Percentiles rank a stretch among this genome's conserved stretches.
phyloP scores from a whole-genome alignment of 2,329 filamentous ascomycete species.

The Fusarium phyllophilum region DNA sequence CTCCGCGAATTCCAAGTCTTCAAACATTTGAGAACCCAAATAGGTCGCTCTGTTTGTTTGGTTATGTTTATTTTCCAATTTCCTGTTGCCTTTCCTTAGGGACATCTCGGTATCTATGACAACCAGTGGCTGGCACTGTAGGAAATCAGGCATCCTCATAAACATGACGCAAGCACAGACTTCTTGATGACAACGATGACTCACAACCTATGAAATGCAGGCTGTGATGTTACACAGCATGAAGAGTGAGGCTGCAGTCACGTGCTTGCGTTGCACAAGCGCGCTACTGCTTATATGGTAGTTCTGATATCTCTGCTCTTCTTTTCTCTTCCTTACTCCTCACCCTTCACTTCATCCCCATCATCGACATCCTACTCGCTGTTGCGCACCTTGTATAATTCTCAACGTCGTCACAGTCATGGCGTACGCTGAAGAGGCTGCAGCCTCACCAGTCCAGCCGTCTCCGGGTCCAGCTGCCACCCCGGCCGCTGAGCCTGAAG shows the following conservation, averaged over 20 bases:
- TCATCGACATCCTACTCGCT: background rate
- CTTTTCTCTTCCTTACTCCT: background rate
- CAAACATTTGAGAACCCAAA: too few species aligned
- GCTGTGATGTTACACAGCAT: background rate
- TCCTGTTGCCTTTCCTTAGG: background rate
- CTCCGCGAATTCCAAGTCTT: background rate
- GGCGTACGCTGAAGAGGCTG: background rate
- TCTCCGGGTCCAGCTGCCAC: background rate
- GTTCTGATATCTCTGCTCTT: background rate
- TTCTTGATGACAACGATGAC: background rate
- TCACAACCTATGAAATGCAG: background rate
- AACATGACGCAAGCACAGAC: background rate
- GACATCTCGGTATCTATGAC: background rate
- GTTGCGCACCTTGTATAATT: rapidly evolving
- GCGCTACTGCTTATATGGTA: background rate
- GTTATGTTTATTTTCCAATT: background rate
- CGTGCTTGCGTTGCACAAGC: background rate
- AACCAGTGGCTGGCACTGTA: background rate
- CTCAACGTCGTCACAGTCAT: background rate
- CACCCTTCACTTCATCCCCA: background rate
- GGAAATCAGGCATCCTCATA: background rate
- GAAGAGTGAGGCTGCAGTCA: background rate
- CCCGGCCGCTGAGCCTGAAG: background rate
- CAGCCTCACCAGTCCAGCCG: background rate
- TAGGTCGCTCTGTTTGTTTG: background rate